Evolutionary conservation across 352 stramenopile species (phyloP).

Genomic region (Phytophthora constricta): DNA sequence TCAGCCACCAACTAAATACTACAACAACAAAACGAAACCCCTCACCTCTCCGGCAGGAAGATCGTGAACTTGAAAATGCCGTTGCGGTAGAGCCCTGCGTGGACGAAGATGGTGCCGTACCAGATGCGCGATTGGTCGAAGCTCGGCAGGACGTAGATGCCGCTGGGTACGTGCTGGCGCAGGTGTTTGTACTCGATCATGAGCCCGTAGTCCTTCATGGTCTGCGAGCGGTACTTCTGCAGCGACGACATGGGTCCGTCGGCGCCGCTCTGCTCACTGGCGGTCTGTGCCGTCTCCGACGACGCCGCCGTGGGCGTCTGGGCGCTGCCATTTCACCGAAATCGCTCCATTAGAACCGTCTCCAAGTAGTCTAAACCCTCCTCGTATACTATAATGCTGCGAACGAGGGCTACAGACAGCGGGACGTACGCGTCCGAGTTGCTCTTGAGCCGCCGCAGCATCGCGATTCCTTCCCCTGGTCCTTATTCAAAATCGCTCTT

Average conservation of each 20-base stretch:
- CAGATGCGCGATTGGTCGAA: constrained; percentile 93
- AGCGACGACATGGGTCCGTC: constrained; percentile 80
- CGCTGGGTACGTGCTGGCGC: constrained; percentile 93
- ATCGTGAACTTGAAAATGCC: constrained; percentile 98
- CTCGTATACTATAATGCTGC: neutral
- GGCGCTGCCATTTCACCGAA: constrained; percentile 15
- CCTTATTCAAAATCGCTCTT: too few relatives aligned
- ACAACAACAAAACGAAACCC: constrained; percentile 1
- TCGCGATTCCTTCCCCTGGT: constrained; percentile 28
- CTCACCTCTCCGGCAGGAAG: constrained; percentile 71
- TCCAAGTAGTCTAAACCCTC: neutral
- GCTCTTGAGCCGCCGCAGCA: constrained; percentile 76
- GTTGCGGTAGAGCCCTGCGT: constrained; percentile 94
- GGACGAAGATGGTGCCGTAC: constrained; percentile 96
- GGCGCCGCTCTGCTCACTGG: constrained; percentile 23
- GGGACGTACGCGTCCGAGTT: constrained; percentile 55
- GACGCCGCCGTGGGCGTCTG: constrained; percentile 17
- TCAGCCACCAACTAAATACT: constrained; percentile 7
- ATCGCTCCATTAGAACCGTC: neutral
- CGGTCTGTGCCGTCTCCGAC: constrained; percentile 18
- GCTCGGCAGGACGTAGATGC: constrained; percentile 96
- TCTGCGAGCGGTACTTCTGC: constrained; percentile 86
- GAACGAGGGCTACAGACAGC: neutral
- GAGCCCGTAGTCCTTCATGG: constrained; percentile 95
- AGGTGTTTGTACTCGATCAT: constrained; percentile 99